Base-by-base conservation (phyloP, 2,329 filamentous ascomycete species). In the Phyllosticta capitalensis region DNA sequence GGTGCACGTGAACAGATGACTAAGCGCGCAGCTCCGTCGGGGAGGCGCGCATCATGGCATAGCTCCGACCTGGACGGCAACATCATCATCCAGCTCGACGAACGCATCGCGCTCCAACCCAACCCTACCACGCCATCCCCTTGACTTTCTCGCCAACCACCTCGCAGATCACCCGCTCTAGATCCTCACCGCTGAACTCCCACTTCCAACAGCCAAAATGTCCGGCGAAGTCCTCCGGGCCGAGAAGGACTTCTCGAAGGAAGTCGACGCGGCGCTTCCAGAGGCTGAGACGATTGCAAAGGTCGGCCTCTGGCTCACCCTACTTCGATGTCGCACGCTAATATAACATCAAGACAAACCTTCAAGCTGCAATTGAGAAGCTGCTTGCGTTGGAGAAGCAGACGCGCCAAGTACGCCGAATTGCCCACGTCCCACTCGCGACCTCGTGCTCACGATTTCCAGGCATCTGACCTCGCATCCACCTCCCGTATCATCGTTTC, bases 231-330 rank as follows among this genome's bases (percentile, higher is more conserved):
- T 82, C 70, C 77, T 85, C 67, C 95, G 95, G 84, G 90, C 92
- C 71, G 94, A 99, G 81, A 96, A 95, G 87, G 94, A 99, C 85
- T 96, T 89, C 84, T 88, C 89, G 72, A 95, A 96, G 79, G 92
- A 97, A 77, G 90, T 90, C 70, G 92, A 97, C 81, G 85, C 88
- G 78, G 84, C 90, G 76, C 86, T 99, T 67, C 89, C 90, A 55
- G 91, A 96, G 77, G 90, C 91, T 61, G 86, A 97, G 81, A 82
- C 88, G 78, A 84, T 96, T 67, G 91, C 92, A 67, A 87, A 92
- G 82, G 92, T 94, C 76, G 65, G 72, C 14, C 33, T 10, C 33
- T 26, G 45, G 26, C 61, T 5, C 9, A n/a, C 22, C 17, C 58
- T 3, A 19, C 26, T 7, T n/a, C 21, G 30, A 19, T 28, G n/a